phyloP scores from a whole-genome alignment of 2,329 filamentous ascomycete genomes.

The Diplodia corticola region DNA sequence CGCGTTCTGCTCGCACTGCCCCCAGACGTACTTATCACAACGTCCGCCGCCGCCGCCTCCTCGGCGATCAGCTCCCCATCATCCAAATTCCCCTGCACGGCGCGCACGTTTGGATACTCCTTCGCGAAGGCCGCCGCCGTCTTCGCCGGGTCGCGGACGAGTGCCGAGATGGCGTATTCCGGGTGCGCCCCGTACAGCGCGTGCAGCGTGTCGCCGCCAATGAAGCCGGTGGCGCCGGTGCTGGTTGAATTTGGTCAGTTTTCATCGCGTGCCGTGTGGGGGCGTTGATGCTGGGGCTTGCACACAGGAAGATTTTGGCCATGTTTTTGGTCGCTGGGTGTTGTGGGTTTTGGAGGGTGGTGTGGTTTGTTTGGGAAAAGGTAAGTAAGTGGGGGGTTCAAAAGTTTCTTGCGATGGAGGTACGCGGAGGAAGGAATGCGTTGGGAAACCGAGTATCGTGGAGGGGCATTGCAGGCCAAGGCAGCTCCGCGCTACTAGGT shows the following conservation, averaged over 20 bases:
- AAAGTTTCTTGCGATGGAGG: too few species aligned
- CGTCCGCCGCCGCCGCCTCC: background rate
- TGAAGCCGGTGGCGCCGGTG: background rate
- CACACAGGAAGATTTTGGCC: background rate
- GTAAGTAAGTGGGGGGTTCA: too few species aligned
- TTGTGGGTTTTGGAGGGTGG: background rate
- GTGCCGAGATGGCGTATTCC: background rate
- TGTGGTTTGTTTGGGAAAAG: background rate
- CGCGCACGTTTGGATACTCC: background rate
- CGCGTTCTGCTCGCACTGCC: too few species aligned
- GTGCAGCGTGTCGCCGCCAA: constrained; percentile 15
- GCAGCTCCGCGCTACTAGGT: background rate
- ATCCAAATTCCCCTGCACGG: background rate
- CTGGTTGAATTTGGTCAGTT: too few species aligned
- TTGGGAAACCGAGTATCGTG: background rate
- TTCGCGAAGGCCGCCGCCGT: background rate
- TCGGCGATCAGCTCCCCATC: background rate
- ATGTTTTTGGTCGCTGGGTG: background rate
- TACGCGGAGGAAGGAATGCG: too few species aligned
- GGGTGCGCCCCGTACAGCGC: background rate
- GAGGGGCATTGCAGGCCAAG: too few species aligned
- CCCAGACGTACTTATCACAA: background rate
- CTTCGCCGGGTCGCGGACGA: background rate
- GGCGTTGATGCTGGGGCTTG: background rate
- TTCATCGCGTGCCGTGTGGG: too few species aligned